Evolutionary conservation across 73 alveolate species (phyloP).

Genomic region (Tetrahymena elliotti): DNA sequence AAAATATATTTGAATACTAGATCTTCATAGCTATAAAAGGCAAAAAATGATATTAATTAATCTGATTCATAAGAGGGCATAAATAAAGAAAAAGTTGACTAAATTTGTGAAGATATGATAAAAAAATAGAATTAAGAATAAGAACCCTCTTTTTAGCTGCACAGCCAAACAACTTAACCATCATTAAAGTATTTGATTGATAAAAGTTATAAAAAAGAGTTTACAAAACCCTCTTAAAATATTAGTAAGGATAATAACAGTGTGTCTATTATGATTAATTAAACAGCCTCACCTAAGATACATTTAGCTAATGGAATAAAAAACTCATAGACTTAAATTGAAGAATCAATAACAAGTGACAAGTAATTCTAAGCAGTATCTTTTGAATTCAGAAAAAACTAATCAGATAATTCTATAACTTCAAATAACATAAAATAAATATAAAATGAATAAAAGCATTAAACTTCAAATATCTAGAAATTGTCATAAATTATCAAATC

Average conservation of each 20-base stretch:
- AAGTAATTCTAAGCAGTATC: background rate
- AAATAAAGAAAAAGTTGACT: too few species aligned
- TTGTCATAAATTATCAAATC: background rate
- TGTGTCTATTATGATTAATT: background rate
- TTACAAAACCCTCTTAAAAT: background rate
- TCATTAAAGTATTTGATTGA: background rate
- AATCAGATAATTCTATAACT: background rate
- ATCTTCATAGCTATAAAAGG: background rate
- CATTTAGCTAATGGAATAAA: background rate
- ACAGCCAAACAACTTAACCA: background rate
- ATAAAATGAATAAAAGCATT: background rate
- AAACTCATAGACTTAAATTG: background rate
- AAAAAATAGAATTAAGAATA: background rate
- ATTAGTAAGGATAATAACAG: background rate
- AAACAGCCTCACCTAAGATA: background rate
- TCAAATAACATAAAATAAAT: too few species aligned
- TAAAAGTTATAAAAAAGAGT: background rate
- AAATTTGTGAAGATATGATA: background rate
- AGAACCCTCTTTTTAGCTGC: background rate
- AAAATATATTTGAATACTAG: background rate
- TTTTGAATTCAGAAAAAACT: background rate
- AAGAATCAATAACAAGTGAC: background rate
- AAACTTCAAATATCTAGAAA: background rate
- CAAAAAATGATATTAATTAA: background rate
- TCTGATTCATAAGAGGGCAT: background rate